These are phyloP conservation scores for Aspergillus neoniger DNA, from an alignment of 2,329 filamentous ascomycete species.

Conservation along the genomic window DNA sequence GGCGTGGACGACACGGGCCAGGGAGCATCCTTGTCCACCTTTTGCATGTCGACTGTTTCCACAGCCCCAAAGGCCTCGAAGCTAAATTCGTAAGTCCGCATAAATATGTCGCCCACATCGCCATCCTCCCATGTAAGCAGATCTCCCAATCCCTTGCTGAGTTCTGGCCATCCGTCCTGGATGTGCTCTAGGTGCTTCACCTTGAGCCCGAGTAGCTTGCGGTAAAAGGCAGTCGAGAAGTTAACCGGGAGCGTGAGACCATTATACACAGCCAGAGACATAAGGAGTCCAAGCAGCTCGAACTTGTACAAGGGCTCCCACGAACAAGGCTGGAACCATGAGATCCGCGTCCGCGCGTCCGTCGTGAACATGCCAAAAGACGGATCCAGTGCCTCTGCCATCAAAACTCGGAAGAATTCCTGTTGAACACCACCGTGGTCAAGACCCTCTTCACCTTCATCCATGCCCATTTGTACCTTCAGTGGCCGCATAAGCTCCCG, in stretches of 20 bases:
- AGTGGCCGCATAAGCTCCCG: constrained; percentile 81
- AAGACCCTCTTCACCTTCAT: constrained; percentile 80
- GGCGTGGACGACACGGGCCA: constrained; percentile 33
- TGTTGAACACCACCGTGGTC: constrained; percentile 96
- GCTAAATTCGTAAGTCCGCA: constrained; percentile 84
- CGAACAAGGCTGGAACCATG: constrained; percentile 84
- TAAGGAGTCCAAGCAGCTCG: constrained; percentile 81
- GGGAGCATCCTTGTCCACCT: constrained; percentile 37
- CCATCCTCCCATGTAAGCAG: constrained; percentile 80
- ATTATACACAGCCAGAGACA: constrained; percentile 90
- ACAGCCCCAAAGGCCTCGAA: constrained; percentile 59
- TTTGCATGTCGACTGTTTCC: constrained; percentile 58
- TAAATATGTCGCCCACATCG: constrained; percentile 77
- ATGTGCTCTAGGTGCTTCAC: constrained; percentile 75
- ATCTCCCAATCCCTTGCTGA: constrained; percentile 71
- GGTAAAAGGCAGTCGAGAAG: constrained; percentile 83
- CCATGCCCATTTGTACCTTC: constrained; percentile 83
- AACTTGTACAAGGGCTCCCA: constrained; percentile 86
- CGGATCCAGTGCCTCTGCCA: constrained; percentile 76
- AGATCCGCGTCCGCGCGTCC: constrained; percentile 73
- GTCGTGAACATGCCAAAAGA: constrained; percentile 76
- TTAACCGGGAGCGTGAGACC: constrained; percentile 87
- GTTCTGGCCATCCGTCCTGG: constrained; percentile 80
- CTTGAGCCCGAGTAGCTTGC: constrained; percentile 70
- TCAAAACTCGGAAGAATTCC: constrained; percentile 86